Conservation (phyloP, 768 basidiomycete genomes). For the Termitomyces sp. region DNA sequence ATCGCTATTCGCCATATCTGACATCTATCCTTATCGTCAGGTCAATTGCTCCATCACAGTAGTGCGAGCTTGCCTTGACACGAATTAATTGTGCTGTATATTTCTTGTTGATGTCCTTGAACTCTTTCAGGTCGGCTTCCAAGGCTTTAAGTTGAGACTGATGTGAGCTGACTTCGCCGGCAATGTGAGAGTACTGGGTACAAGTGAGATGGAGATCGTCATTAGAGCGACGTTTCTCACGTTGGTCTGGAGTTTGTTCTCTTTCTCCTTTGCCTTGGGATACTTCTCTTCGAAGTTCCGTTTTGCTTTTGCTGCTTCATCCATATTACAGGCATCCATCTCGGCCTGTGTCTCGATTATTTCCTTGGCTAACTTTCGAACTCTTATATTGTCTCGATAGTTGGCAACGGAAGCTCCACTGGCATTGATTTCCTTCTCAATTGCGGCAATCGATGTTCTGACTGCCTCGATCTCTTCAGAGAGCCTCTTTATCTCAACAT, state of each 20-base stretch:
- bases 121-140: slow-evolving; percentile 75
- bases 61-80: slow-evolving; percentile 66
- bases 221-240: slow-evolving; percentile 27
- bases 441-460: slow-evolving; percentile 40
- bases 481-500: slow-evolving; percentile 30
- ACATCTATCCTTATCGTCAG: slow-evolving; percentile 52
- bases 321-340: slow-evolving; percentile 76
- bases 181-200: slow-evolving; percentile 68
- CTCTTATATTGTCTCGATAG: slow-evolving; percentile 78
- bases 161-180: slow-evolving; percentile 76
- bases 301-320: slow-evolving; percentile 78
- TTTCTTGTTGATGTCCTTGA: slow-evolving; percentile 77
- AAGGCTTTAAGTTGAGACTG: slow-evolving; percentile 58
- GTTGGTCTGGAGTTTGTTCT: slow-evolving; percentile 64
- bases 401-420: slow-evolving; percentile 64
- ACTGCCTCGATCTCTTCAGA: slow-evolving; percentile 29
- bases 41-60: neutral
- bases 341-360: slow-evolving; percentile 63
- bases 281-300: slow-evolving; percentile 83
- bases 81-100: slow-evolving; percentile 90
- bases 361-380: slow-evolving; percentile 60
- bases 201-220: neutral
- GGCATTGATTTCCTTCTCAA: slow-evolving; percentile 78
- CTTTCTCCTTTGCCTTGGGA: slow-evolving; percentile 61
- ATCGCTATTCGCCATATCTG: slow-evolving; percentile 96